phyloP scores from a whole-genome alignment of 2,329 filamentous ascomycete genomes.

The Aspergillus luchuensis region DNA sequence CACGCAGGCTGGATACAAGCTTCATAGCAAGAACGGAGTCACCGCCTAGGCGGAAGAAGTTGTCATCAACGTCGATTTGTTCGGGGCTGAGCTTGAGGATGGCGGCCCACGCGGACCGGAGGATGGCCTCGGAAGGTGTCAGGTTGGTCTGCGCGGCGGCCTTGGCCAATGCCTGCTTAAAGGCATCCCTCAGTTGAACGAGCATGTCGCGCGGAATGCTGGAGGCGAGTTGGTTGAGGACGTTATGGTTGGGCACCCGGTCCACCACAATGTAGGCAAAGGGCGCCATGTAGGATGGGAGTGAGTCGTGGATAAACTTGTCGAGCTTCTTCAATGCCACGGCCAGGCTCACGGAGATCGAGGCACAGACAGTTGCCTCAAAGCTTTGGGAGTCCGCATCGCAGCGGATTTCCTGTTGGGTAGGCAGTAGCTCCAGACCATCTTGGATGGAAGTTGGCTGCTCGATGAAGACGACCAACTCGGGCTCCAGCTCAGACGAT shows the following conservation, averaged over 20 bases:
- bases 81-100: conserved; percentile 32
- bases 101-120: conserved; percentile 36
- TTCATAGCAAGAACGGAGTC: conserved; percentile 64
- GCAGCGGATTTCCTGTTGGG: conserved; percentile 25
- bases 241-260: conserved; percentile 40
- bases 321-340: conserved; percentile 45
- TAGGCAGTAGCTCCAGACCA: conserved; percentile 29
- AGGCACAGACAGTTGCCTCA: conserved; percentile 21
- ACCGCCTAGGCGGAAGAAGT: conserved; percentile 63
- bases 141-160: conserved; percentile 32
- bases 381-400: conserved; percentile 15
- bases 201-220: conserved; percentile 24
- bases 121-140: conserved; percentile 39
- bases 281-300: conserved; percentile 51
- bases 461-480: conserved; percentile 39
- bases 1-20: conserved; percentile 50
- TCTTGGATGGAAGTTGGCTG: conserved; percentile 28
- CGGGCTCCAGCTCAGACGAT: conserved; percentile 24
- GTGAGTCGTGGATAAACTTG: conserved; percentile 45
- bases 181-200: conserved; percentile 19
- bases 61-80: conserved; percentile 57
- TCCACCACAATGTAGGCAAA: conserved; percentile 48
- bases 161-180: conserved; percentile 38
- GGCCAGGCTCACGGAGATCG: conserved; percentile 35
- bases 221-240: conserved; percentile 35